Base-by-base conservation (phyloP, 371 early-diverging fungal genomes). In the Batkoa obscura region DNA sequence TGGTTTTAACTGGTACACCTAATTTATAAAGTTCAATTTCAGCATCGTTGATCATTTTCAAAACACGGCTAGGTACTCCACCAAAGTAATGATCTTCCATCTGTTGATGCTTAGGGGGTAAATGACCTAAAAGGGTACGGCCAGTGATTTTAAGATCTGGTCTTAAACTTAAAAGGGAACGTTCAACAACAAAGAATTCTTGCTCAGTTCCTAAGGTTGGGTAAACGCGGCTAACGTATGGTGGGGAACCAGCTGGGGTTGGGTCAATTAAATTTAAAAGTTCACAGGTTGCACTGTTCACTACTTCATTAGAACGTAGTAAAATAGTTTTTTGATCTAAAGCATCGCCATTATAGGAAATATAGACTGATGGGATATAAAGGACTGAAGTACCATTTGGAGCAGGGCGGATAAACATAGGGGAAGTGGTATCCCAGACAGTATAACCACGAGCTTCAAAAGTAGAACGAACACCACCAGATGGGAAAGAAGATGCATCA, bases 401-500 rank as follows among this genome's bases (percentile, higher is more conserved):
- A 47, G 88, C 95, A 48, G 79, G 72, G 69, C 87, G 88, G 56
- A 97, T 66, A 66, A 89, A 97, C 92, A 94, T 90, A 60, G 95
- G 94, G 67, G 88, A 88, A 60, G 68, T 84, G 41, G 94, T 90
- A 69, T 94, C 95, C 98, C 98, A 97, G 66, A 94, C 87, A 61
- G 95, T 97, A 78, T 97, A 97, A 59, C 98, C 95, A 69, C 95
- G 89, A 57, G 95, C 98, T 76, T 97, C 95, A 67, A 97, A 97
- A 56, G 98, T 97, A 59, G 87, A 75, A 62, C 95, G 83, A 82
- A 94, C 88, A 64, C 98, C 95, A 67, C 98, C 98, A 58, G 88
- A 88, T 59, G 98, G 98, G 83, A 97, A 97, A 48, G 90, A 89
- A n/a, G 95, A 95, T 6, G 98, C 98, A 75, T 97, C 98, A 46